phyloP scores from a whole-genome alignment of 805 yeast species.

The Isabelozyma heimii region DNA sequence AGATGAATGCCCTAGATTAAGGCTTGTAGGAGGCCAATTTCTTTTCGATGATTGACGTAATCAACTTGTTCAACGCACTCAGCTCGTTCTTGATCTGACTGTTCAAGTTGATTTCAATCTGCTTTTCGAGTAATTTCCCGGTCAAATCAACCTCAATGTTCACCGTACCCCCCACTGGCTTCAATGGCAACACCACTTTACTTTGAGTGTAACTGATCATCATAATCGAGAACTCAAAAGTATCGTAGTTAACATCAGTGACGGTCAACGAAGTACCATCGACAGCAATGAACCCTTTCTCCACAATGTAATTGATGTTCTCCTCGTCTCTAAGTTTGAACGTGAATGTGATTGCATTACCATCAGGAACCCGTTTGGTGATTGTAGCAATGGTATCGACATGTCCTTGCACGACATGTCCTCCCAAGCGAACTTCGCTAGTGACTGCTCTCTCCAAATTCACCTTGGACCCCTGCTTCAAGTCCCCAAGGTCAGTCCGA shows the following conservation, averaged over 20 bases:
- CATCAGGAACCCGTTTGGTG: constrained; percentile 53
- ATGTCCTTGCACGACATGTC: constrained; percentile 98
- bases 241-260: constrained; percentile 65
- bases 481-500: constrained; percentile 69
- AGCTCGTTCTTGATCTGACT: constrained; percentile 49
- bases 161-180: constrained; percentile 60
- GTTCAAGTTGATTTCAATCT: constrained; percentile 58
- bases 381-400: constrained; percentile 85
- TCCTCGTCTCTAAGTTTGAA: constrained; percentile 66
- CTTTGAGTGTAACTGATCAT: constrained; percentile 89
- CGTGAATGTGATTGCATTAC: constrained; percentile 72
- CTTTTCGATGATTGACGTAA: constrained; percentile 31
- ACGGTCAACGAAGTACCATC: constrained; percentile 95
- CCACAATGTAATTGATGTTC: constrained; percentile 74
- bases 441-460: constrained; percentile 91
- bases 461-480: constrained; percentile 59
- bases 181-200: constrained; percentile 70
- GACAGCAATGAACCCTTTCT: constrained; percentile 88
- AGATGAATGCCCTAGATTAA: neutral
- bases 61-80: constrained; percentile 49
- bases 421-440: constrained; percentile 85
- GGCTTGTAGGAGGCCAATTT: too few relatives aligned
- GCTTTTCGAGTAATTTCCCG: constrained; percentile 89
- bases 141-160: constrained; percentile 94
- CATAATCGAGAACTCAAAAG: constrained; percentile 70